Base-by-base conservation (phyloP, 768 basidiomycete species). In the Cyathus striatus region DNA sequence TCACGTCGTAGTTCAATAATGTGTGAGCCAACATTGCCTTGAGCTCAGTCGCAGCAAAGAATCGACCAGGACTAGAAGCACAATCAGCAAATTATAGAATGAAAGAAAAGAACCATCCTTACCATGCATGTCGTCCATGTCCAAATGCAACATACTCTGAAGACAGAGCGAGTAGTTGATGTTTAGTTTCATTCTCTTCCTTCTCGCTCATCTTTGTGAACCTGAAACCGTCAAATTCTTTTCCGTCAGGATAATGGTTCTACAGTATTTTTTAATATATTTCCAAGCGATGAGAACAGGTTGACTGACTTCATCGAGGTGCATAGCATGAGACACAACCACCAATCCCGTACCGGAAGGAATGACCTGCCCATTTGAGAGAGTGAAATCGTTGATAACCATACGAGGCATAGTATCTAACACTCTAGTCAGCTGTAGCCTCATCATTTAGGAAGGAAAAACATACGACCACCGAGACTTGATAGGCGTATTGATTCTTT, bases 161-260 rank as follows among this genome's bases (percentile, higher is more conserved):
- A 48, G 54, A 23, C 30, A 56, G 40, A 22, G 65, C 54, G 12
- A 64, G 59, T 16, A 64, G 54, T 33, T 68, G 68, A 35, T 72
- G 57, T 39, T 61, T 65, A 6, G 45, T 42, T n/a, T 38, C 48
- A 17, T 69, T 66, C 2, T 57, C 63, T 18, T 36, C 35, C 1
- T 48, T 50, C 14, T 69, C 58, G 22, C 62, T 54, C 54, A 65
- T 57, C 9, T 70, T 56, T 0, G 61, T 53, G 51, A 76, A 80
- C 4, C 78, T 68, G 57, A 76, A 76, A 0, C 67, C 69, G 30
- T 72, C 59, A 42, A 81, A 72, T 2, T 57, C 54, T 20, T 59
- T 50, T 0, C 78, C 58, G 40, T 73, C 61, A n/a, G 56, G 46
- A 49, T 78, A 81, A 17, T 61, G 51, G 13, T 55, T 56, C 62